Conservation (phyloP, 140 eudicot genomes). For the Stevia rebaudiana region DNA sequence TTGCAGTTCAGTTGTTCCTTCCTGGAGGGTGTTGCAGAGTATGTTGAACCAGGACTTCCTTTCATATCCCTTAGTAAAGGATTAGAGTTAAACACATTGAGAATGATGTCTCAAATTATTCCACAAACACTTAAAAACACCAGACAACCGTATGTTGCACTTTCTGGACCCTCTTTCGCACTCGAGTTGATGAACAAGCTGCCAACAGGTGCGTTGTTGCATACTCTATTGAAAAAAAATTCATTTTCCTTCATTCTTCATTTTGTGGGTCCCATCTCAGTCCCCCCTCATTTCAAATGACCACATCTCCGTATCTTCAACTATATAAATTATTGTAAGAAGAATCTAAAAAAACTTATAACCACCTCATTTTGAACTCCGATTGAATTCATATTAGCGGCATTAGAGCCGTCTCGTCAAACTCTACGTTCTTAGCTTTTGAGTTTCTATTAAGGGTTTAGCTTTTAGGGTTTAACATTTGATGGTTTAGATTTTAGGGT, state of each 20-base stretch:
- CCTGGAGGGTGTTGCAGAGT: conserved; percentile 74
- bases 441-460: no score
- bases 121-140: conserved; percentile 80
- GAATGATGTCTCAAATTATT: conserved; percentile 95
- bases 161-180: conserved; percentile 97
- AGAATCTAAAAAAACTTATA: no score
- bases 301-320: not conserved
- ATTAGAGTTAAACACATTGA: conserved; percentile 75
- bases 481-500: no score
- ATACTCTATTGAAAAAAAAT: conserved; percentile 4
- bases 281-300: not conserved
- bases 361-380: no score
- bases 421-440: no score
- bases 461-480: no score
- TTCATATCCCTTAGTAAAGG: conserved; percentile 96
- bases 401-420: no score
- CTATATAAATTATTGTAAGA: not conserved
- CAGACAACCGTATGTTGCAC: conserved; percentile 83
- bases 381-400: no score
- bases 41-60: conserved; percentile 86
- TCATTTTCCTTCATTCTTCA: not conserved
- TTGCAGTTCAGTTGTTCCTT: conserved; percentile 84
- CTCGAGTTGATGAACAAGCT: conserved; percentile 78
- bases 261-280: conserved; percentile 5
- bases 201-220: conserved; percentile 65